Evolutionary conservation across 176 grass and related monocot species (phyloP).

Genomic region (Avena atlantica): DNA sequence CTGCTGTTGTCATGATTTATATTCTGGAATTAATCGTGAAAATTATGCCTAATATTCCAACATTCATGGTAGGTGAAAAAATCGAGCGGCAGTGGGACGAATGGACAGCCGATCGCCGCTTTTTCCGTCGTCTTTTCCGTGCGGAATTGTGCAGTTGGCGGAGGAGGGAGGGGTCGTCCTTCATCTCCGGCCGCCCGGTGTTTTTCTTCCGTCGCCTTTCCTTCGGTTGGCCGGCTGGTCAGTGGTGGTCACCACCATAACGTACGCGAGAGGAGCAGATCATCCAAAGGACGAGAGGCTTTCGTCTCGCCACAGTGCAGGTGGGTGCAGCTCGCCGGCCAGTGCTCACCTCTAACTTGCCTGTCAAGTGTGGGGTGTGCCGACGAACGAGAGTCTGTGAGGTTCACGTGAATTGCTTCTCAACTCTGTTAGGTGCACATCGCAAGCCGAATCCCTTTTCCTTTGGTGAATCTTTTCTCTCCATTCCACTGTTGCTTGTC

Average conservation of each 20-base stretch:
- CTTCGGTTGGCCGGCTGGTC: neutral
- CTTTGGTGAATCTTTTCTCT: conserved; percentile 16
- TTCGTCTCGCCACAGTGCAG: neutral
- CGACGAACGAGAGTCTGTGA: conserved; percentile 7
- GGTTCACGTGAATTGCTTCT: neutral
- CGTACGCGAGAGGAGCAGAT: neutral
- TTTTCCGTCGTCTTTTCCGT: neutral
- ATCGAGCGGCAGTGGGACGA: neutral
- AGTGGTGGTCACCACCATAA: neutral
- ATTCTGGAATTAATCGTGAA: no score
- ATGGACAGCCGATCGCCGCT: conserved; percentile 10
- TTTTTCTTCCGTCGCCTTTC: conserved; percentile 14
- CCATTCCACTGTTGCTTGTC: neutral
- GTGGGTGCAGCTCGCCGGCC: neutral
- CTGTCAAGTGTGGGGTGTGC: conserved; percentile 17
- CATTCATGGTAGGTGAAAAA: neutral
- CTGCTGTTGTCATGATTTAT: no score
- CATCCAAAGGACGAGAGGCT: conserved; percentile 19
- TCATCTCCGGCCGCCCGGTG: neutral
- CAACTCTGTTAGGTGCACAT: neutral
- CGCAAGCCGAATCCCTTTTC: neutral
- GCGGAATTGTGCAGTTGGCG: conserved; percentile 25
- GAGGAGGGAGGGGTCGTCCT: neutral
- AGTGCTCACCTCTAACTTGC: neutral
- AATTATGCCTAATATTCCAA: no score